Conservation (phyloP, 208 protist species). For the Lotmaria passim region DNA sequence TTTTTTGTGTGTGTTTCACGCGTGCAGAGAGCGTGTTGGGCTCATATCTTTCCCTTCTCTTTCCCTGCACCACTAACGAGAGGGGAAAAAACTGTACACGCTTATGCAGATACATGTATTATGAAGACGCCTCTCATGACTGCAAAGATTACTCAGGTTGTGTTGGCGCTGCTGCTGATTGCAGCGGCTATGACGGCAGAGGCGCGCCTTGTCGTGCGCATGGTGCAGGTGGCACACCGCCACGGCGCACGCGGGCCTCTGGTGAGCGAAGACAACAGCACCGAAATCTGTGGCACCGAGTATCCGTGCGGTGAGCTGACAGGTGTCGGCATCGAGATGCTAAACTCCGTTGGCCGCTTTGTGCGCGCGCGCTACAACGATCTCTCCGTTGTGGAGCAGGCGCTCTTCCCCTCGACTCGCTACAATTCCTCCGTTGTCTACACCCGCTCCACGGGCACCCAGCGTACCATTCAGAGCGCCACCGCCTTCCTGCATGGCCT, state of each 20-base stretch:
- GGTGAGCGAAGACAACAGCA: constrained; percentile 32
- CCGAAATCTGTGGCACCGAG: constrained; percentile 37
- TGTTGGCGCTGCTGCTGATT: constrained; percentile 23
- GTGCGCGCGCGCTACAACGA: constrained; percentile 54
- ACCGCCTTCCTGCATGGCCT: constrained; percentile 53
- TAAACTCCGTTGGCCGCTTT: constrained; percentile 40
- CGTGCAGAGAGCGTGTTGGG: too few species aligned
- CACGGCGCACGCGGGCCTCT: constrained; percentile 45
- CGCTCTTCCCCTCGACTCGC: constrained; percentile 39
- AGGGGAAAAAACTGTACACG: too few species aligned
- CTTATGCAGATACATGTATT: too few species aligned
- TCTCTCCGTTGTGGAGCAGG: constrained; percentile 33
- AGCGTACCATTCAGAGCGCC: constrained; percentile 67
- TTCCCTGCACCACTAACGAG: too few species aligned
- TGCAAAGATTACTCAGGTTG: neutral
- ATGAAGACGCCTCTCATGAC: too few species aligned
- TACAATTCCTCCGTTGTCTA: constrained; percentile 62
- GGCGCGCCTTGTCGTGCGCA: constrained; percentile 31
- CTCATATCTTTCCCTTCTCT: too few species aligned
- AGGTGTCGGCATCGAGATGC: constrained; percentile 38
- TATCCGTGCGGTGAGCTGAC: constrained; percentile 59
- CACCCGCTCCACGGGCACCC: constrained; percentile 54
- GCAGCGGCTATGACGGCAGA: constrained; percentile 22
- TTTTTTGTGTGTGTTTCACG: too few species aligned
- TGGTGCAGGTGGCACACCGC: constrained; percentile 59